These are phyloP conservation scores for Davidsoniella neocaledoniae DNA, from an alignment of 2,329 filamentous ascomycete species.

Conservation along the genomic window DNA sequence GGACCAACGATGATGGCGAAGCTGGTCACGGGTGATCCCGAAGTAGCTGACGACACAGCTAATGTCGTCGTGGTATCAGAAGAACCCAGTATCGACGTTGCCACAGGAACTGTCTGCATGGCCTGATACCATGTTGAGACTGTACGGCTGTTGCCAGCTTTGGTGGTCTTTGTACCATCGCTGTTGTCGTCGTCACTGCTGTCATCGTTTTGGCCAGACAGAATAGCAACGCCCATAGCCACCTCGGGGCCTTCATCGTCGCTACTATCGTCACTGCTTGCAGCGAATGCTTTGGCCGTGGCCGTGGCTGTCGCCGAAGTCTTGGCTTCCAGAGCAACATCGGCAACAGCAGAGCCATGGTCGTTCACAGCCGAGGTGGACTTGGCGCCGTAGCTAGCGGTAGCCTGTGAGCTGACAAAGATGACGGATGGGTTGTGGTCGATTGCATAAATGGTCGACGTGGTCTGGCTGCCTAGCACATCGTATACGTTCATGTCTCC, in stretches of 20 bases:
- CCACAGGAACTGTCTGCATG: neutral
- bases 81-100: neutral
- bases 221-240: neutral
- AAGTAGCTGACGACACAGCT: neutral
- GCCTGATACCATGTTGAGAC: neutral
- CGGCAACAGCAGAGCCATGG: slow-evolving; percentile 1
- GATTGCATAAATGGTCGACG: slow-evolving; percentile 32
- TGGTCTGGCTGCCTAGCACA: slow-evolving; percentile 15
- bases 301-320: neutral
- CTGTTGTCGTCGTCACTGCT: neutral
- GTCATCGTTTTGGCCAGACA: neutral
- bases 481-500: slow-evolving; percentile 5
- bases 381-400: slow-evolving; percentile 23
- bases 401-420: slow-evolving; percentile 20
- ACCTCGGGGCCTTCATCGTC: slow-evolving; percentile 1
- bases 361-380: slow-evolving; percentile 1
- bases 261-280: too few relatives aligned
- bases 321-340: neutral
- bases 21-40: slow-evolving; percentile 5
- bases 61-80: neutral
- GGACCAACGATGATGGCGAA: slow-evolving; percentile 29
- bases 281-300: too few relatives aligned
- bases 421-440: slow-evolving; percentile 39
- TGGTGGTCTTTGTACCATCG: neutral
- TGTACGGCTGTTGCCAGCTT: slow-evolving; percentile 10